phyloP scores from a whole-genome alignment of 805 yeast genomes.

The Grigorovia transvaalensis region DNA sequence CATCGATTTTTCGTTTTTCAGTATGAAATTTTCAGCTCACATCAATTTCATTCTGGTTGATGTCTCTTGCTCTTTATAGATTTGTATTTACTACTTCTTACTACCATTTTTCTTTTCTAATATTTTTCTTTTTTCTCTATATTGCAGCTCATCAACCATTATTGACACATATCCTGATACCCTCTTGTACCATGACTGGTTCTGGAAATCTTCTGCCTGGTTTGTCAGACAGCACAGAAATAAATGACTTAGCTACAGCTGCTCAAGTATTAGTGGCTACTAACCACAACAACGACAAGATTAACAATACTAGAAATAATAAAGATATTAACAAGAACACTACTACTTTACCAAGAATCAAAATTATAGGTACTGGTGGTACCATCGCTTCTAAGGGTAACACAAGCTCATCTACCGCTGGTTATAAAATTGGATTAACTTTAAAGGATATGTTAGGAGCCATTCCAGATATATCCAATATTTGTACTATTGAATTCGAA shows the following conservation, averaged over 20 bases:
- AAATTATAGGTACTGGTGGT: conserved; percentile 49
- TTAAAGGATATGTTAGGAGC: conserved; percentile 41
- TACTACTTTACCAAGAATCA: conserved; percentile 28
- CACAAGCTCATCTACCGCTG: conserved; percentile 40
- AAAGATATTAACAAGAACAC: too few relatives aligned
- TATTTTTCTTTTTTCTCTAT: too few relatives aligned
- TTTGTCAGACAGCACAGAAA: not conserved
- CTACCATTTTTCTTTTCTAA: too few relatives aligned
- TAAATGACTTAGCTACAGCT: not conserved
- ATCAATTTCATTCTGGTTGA: too few relatives aligned
- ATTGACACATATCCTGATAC: not conserved
- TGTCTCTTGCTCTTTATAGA: too few relatives aligned
- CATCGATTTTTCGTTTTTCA: too few relatives aligned
- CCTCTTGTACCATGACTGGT: not conserved
- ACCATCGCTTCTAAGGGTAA: conserved; percentile 48
- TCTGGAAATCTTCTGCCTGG: not conserved
- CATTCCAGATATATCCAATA: conserved; percentile 45
- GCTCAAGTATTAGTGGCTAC: conserved; percentile 2
- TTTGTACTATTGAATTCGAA: conserved; percentile 50
- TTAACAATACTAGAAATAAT: not conserved
- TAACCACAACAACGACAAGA: not conserved
- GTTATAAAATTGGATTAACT: conserved; percentile 42
- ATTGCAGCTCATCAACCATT: too few relatives aligned
- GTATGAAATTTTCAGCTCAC: too few relatives aligned
- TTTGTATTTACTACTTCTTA: too few relatives aligned